phyloP scores from a whole-genome alignment of 2,329 filamentous ascomycete genomes.

The Botryotinia globosa region DNA sequence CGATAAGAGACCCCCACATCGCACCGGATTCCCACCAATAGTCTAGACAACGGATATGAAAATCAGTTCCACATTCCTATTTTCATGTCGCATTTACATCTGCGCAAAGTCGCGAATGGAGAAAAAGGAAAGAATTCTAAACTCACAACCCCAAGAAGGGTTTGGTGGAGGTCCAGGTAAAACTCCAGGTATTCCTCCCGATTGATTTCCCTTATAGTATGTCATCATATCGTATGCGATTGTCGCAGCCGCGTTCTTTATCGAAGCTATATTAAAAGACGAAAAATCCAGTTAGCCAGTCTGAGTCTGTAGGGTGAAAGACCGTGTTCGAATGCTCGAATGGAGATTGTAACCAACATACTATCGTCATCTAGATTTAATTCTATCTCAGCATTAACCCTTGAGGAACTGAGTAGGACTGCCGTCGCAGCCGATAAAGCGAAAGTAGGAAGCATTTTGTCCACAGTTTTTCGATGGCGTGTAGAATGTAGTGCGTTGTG shows the following conservation, averaged over 20 bases:
- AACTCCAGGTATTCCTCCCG: constrained; percentile 49
- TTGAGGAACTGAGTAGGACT: constrained; percentile 28
- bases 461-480: not conserved
- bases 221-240: constrained; percentile 40
- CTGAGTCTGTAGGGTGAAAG: not conserved
- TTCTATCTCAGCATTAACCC: constrained; percentile 39
- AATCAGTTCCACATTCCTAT: not conserved
- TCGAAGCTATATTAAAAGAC: constrained; percentile 42
- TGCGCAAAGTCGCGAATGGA: constrained; percentile 17
- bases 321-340: not conserved
- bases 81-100: not conserved
- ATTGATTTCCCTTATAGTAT: constrained; percentile 43
- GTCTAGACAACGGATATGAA: constrained; percentile 36
- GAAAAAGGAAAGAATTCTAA: not conserved
- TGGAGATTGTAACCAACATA: constrained; percentile 20
- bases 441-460: constrained; percentile 30
- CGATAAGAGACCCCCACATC: constrained; percentile 58
- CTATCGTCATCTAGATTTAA: constrained; percentile 33
- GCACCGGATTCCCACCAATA: constrained; percentile 62
- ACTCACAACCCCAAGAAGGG: constrained; percentile 36
- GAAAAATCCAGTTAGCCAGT: constrained; percentile 27
- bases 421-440: constrained; percentile 29
- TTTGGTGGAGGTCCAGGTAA: constrained; percentile 45
- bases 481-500: not conserved
- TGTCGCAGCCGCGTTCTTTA: constrained; percentile 36